Evolutionary conservation across 2,329 filamentous ascomycete genomes (phyloP).

Genomic region (Capronia coronata): DNA sequence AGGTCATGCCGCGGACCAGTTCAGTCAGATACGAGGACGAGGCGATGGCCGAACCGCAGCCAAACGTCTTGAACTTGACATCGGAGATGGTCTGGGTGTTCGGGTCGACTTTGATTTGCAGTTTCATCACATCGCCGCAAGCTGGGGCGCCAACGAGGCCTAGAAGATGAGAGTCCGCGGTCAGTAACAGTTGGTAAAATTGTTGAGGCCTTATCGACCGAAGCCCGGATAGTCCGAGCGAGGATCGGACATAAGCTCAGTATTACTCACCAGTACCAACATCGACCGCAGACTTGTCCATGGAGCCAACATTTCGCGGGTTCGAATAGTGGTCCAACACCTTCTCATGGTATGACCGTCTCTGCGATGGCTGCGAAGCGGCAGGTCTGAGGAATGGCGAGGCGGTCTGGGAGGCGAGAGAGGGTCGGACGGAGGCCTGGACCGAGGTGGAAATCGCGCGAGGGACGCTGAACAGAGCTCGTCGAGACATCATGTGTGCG

Average conservation of each 20-base stretch:
- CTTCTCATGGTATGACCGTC: constrained; percentile 59
- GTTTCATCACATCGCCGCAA: constrained; percentile 88
- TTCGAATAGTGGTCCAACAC: constrained; percentile 77
- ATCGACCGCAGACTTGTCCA: constrained; percentile 70
- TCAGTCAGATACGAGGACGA: constrained; percentile 92
- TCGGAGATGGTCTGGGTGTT: constrained; percentile 82
- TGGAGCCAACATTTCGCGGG: constrained; percentile 70
- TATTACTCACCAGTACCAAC: constrained; percentile 60
- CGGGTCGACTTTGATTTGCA: constrained; percentile 87
- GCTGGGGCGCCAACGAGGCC: constrained; percentile 87
- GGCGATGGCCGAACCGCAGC: constrained; percentile 89
- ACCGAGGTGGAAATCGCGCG: constrained; percentile 48
- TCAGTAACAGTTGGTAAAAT: constrained; percentile 6
- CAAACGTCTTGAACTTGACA: constrained; percentile 97
- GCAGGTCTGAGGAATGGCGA: constrained; percentile 40
- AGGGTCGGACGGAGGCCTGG: constrained; percentile 44
- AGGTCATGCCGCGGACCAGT: constrained; percentile 87
- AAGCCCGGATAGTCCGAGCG: constrained; percentile 12
- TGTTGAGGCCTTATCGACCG: neutral
- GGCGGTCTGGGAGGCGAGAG: constrained; percentile 39
- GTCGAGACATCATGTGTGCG: constrained; percentile 49
- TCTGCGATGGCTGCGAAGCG: constrained; percentile 32
- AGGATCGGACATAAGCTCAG: constrained; percentile 3
- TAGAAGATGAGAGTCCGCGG: constrained; percentile 1
- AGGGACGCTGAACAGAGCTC: constrained; percentile 49